Base-by-base conservation (phyloP, 768 basidiomycete genomes). In the Leucocoprinus birnbaumii region DNA sequence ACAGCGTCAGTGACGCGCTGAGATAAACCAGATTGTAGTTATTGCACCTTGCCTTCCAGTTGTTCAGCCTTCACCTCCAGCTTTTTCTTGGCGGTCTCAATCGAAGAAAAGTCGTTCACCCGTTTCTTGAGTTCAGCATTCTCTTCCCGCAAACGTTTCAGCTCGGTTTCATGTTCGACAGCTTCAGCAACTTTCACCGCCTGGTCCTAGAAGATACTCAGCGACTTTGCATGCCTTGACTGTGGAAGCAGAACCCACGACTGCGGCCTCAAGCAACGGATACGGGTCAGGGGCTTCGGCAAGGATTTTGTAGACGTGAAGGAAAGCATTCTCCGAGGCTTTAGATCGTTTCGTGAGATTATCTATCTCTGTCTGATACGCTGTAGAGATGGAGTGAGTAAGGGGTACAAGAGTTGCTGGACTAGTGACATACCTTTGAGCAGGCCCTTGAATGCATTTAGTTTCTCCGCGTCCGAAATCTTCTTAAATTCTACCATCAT, bases 281-380 rank as follows among this genome's bases (percentile, higher is more conserved):
- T 96, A 97, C 14, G 97, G 97, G 68, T 99, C 97, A 0, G 96
- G 97, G 2, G 92, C 96, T 65, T 99, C 97, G 0, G 96, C 94
- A 7, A 99, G 72, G 19, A 96, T 84, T 67, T 98, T 98, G 79
- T 98, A 98, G 18, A 95, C 88, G 62, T 86, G 92, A n/a, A 98
- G 77, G 71, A 99, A 98, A 0, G 94, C 91, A 63, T 90, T 95
- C 77, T 99, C 97, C 9, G 94, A 89, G 21, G 82, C 71, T 67
- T 98, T 98, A 37, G 88, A 91, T 8, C 97, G 88, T 61, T 91
- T 89, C 0, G 96, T 98, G 60, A 99, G 84, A 65, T 77, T 87
- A 75, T 99, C 97, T 55, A 99, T 98, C 73, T 98, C 97, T 2
- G 86, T 82, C 71, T 98, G 96, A 75, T 98, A 98, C 1, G 94